phyloP scores from a whole-genome alignment of 768 basidiomycete species.

The Suillus subluteus region DNA sequence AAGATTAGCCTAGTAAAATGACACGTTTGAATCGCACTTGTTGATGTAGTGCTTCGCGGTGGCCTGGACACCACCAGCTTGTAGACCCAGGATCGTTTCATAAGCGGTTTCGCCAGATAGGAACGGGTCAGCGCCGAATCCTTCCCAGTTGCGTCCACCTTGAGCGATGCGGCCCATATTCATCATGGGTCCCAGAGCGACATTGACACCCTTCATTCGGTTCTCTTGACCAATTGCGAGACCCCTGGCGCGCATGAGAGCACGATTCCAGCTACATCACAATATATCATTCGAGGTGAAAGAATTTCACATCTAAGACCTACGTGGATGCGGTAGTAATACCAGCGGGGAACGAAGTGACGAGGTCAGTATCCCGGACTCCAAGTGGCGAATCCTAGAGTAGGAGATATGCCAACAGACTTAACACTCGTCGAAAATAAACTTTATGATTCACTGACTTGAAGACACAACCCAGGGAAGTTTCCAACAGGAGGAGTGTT shows the following conservation, averaged over 20 bases:
- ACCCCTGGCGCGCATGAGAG: slow-evolving; percentile 76
- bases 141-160: slow-evolving; percentile 93
- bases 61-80: slow-evolving; percentile 81
- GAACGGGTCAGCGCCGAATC: slow-evolving; percentile 92
- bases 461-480: slow-evolving; percentile 75
- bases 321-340: slow-evolving; percentile 84
- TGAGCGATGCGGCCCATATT: slow-evolving; percentile 80
- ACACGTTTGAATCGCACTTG: slow-evolving; percentile 47
- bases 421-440: neutral
- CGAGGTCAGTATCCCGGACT: slow-evolving; percentile 73
- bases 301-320: slow-evolving; percentile 26
- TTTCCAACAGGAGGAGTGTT: slow-evolving; percentile 58
- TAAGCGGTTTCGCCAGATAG: slow-evolving; percentile 74
- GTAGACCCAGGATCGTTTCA: slow-evolving; percentile 84
- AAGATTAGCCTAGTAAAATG: neutral
- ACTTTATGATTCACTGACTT: slow-evolving; percentile 41
- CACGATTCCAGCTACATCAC: slow-evolving; percentile 66
- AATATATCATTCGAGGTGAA: neutral
- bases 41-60: slow-evolving; percentile 85
- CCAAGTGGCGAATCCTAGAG: slow-evolving; percentile 75
- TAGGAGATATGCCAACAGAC: slow-evolving; percentile 1
- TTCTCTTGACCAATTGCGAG: slow-evolving; percentile 83
- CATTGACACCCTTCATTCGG: slow-evolving; percentile 80
- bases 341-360: slow-evolving; percentile 82
- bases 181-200: slow-evolving; percentile 84